These are phyloP conservation scores for Tardiomyces blankii DNA, from an alignment of 1,139 yeast genomes.

Conservation along the genomic window DNA sequence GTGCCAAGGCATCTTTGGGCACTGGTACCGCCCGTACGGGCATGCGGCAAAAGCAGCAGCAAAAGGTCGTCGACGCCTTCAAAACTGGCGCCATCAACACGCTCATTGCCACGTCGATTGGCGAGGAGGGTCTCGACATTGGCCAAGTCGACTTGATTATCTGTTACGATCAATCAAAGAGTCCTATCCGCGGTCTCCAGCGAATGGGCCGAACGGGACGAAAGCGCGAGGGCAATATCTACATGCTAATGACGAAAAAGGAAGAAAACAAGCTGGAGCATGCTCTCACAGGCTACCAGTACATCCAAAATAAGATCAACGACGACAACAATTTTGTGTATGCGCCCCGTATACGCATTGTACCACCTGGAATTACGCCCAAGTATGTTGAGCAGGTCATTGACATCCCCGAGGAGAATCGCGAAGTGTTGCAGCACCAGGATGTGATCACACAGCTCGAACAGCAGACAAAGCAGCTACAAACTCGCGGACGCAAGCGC, in stretches of 20 bases:
- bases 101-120: conserved; percentile 91
- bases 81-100: conserved; percentile 63
- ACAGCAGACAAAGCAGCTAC: conserved; percentile 40
- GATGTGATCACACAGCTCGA: conserved; percentile 43
- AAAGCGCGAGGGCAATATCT: conserved; percentile 75
- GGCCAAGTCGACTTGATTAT: conserved; percentile 89
- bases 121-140: conserved; percentile 97
- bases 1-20: conserved; percentile 8
- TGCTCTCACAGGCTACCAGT: conserved; percentile 76
- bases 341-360: conserved; percentile 42
- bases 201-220: conserved; percentile 99
- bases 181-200: conserved; percentile 89
- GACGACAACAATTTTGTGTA: conserved; percentile 22
- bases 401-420: conserved; percentile 60
- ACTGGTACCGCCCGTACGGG: conserved; percentile 10
- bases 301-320: conserved; percentile 54
- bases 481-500: conserved; percentile 10
- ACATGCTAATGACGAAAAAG: conserved; percentile 65
- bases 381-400: conserved; percentile 39
- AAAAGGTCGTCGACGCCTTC: conserved; percentile 58
- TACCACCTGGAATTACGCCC: conserved; percentile 51
- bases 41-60: conserved; percentile 34
- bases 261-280: conserved; percentile 73
- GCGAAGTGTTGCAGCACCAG: conserved; percentile 39
- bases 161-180: conserved; percentile 85